Percentiles rank a stretch among this genome's conserved stretches.
Evolutionary conservation across 1,284 basidiomycete species (phyloP).

Genomic region (Austroboletus novae-zelandiae): DNA sequence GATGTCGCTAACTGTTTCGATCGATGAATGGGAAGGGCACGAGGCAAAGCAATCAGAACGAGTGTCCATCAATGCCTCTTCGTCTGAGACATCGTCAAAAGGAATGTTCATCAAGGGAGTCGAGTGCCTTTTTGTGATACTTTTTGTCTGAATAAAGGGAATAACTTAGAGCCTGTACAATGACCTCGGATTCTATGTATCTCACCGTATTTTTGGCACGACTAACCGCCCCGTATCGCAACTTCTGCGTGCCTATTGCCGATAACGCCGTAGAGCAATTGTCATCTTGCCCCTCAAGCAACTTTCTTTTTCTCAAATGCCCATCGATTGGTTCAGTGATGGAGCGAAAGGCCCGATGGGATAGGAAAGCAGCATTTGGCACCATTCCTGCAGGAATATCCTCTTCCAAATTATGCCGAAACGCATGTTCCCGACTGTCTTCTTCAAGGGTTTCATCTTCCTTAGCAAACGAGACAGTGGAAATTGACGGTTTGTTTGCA

Average conservation of each 20-base stretch:
- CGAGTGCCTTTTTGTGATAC: background rate
- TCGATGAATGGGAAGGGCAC: background rate
- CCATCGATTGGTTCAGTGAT: background rate
- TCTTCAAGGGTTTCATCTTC: conserved; percentile 6
- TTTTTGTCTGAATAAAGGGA: conserved; percentile 2
- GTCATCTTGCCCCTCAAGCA: conserved; percentile 3
- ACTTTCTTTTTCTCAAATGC: conserved; percentile 10
- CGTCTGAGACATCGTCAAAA: background rate
- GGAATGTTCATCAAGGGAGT: background rate
- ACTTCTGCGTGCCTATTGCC: background rate
- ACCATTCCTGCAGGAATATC: conserved; percentile 39
- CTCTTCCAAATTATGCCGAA: conserved; percentile 35
- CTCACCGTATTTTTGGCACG: conserved; percentile 9
- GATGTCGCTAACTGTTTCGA: background rate
- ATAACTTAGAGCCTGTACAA: conserved; percentile 6
- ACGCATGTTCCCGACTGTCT: conserved; percentile 4
- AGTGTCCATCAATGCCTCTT: background rate
- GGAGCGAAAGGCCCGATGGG: background rate
- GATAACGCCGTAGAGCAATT: background rate
- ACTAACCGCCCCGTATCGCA: background rate
- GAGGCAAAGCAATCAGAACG: background rate
- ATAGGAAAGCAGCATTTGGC: conserved; percentile 6
- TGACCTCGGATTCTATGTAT: background rate
- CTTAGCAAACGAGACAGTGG: conserved; percentile 8
- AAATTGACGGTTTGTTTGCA: conserved; percentile 13